Conservation (phyloP, 1,284 basidiomycete genomes). For the Malassezia sympodialis region DNA sequence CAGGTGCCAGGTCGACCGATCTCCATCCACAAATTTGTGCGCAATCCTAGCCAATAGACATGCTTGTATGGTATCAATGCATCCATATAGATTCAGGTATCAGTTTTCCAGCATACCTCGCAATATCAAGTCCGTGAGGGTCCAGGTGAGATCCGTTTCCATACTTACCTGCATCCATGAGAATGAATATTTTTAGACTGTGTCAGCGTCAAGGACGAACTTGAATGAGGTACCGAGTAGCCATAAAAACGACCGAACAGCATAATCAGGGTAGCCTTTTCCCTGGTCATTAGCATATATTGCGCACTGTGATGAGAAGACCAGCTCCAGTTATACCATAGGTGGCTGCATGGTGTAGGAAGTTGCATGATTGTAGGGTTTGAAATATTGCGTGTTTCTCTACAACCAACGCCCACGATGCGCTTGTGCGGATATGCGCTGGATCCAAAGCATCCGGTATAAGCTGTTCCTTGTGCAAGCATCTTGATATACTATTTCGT, state of each 20-base stretch:
- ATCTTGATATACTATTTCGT: neutral
- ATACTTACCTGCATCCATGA: constrained; percentile 11
- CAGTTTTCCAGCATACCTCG: constrained; percentile 6
- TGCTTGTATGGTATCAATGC: neutral
- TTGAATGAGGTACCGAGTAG: constrained; percentile 16
- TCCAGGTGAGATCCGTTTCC: constrained; percentile 19
- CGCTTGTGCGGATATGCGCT: constrained; percentile 1
- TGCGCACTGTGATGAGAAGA: neutral
- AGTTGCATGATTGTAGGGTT: constrained; percentile 8
- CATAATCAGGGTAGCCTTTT: constrained; percentile 35
- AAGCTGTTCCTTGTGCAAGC: constrained; percentile 6
- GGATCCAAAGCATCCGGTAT: constrained; percentile 12
- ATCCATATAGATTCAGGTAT: neutral
- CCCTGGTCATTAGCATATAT: constrained; percentile 10
- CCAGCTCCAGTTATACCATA: neutral
- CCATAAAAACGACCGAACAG: constrained; percentile 13
- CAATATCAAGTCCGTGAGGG: constrained; percentile 34
- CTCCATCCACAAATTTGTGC: neutral
- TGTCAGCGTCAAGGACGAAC: neutral
- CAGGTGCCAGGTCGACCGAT: constrained; percentile 2
- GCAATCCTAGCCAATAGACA: constrained; percentile 10
- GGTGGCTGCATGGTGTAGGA: neutral
- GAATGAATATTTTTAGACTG: constrained; percentile 3
- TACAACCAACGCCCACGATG: constrained; percentile 26
- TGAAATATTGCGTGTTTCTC: constrained; percentile 39